A percentile compares a stretch with the other conserved stretches of the same genome.
Conservation (phyloP, 352 stramenopile species). For the Phytophthora foliorum region DNA sequence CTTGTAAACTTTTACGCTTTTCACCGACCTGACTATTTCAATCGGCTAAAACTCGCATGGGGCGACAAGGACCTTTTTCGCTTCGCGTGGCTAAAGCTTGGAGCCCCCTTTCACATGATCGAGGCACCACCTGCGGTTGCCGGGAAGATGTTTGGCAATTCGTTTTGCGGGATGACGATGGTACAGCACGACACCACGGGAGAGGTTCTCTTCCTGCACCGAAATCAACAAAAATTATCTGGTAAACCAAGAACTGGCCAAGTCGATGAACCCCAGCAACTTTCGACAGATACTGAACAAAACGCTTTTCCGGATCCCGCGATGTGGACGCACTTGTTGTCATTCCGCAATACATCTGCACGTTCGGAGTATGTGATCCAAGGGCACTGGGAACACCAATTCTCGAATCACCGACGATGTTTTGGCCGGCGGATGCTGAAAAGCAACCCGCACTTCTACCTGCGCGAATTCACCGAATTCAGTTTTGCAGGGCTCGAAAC, state of each 20-base stretch:
- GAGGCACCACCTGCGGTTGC: constrained; percentile 47
- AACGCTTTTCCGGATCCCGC: constrained; percentile 15
- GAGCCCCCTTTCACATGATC: constrained; percentile 64
- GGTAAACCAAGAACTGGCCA: constrained; percentile 18
- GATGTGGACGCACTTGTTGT: constrained; percentile 49
- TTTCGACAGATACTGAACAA: not conserved
- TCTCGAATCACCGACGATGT: constrained; percentile 24
- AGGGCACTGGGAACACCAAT: constrained; percentile 1
- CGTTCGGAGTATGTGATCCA: constrained; percentile 20
- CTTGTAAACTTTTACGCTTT: constrained; percentile 66
- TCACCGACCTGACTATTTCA: constrained; percentile 61
- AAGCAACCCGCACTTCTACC: constrained; percentile 40
- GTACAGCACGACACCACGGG: constrained; percentile 60
- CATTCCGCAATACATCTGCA: constrained; percentile 29
- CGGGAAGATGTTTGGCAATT: constrained; percentile 32
- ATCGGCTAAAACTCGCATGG: constrained; percentile 60
- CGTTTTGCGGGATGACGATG: constrained; percentile 80
- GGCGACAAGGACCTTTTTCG: constrained; percentile 85
- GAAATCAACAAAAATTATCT: constrained; percentile 69
- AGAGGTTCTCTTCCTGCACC: constrained; percentile 69
- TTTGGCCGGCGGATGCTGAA: constrained; percentile 46
- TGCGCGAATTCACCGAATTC: constrained; percentile 25
- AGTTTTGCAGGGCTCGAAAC: constrained; percentile 37
- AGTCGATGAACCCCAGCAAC: not conserved
- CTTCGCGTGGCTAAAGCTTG: constrained; percentile 75